phyloP scores from a whole-genome alignment of 352 stramenopile species.

The Aphanomyces astaci region DNA sequence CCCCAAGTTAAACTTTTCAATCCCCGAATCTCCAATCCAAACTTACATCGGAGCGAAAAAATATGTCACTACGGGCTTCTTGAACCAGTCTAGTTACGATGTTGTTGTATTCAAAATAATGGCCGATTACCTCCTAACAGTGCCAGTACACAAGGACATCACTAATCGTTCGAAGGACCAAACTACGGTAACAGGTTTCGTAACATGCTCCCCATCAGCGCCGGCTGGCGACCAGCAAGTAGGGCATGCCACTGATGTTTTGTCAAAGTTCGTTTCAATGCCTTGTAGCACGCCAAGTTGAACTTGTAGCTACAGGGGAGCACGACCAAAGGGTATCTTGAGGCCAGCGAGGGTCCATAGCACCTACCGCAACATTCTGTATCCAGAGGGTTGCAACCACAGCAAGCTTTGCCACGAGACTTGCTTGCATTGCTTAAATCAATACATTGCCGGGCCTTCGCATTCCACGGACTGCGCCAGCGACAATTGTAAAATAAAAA shows the following conservation, averaged over 20 bases:
- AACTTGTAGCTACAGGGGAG: not conserved
- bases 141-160: too few relatives aligned
- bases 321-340: not conserved
- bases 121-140: too few relatives aligned
- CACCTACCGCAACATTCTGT: not conserved
- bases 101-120: too few relatives aligned
- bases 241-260: not conserved
- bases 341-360: not conserved
- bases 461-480: conserved; percentile 11
- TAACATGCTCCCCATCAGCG: too few relatives aligned
- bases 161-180: too few relatives aligned
- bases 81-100: too few relatives aligned
- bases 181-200: too few relatives aligned
- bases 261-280: not conserved
- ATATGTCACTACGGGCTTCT: too few relatives aligned
- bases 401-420: not conserved
- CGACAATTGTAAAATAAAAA: conserved; percentile 16
- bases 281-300: not conserved
- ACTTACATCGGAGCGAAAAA: too few relatives aligned
- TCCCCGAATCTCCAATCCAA: too few relatives aligned
- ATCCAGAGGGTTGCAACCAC: not conserved
- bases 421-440: not conserved
- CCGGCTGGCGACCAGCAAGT: not conserved
- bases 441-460: not conserved
- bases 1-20: too few relatives aligned